Evolutionary conservation across 1,284 basidiomycete genomes (phyloP).

Genomic region (Erythrobasidium hasegawianum): DNA sequence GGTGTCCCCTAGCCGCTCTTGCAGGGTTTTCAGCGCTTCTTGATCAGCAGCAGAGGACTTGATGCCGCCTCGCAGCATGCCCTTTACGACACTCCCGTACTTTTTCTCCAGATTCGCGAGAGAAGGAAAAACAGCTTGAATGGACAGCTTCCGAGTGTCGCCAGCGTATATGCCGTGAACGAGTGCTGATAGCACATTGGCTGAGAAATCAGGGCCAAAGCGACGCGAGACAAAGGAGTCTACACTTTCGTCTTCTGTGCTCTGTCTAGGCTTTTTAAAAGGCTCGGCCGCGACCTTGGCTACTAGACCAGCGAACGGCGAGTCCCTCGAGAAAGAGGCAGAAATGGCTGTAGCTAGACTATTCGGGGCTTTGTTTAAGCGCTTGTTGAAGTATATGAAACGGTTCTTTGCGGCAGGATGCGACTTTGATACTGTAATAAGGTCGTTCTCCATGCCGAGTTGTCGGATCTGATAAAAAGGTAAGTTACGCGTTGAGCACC

Average conservation of each 20-base stretch:
- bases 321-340: slow-evolving; percentile 39
- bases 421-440: slow-evolving; percentile 63
- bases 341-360: slow-evolving; percentile 52
- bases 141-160: slow-evolving; percentile 69
- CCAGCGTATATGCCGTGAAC: slow-evolving; percentile 92
- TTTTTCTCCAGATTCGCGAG: slow-evolving; percentile 64
- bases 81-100: slow-evolving; percentile 64
- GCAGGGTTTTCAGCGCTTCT: slow-evolving; percentile 51
- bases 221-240: slow-evolving; percentile 72
- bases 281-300: slow-evolving; percentile 14
- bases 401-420: slow-evolving; percentile 69
- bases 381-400: slow-evolving; percentile 64
- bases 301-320: slow-evolving; percentile 42
- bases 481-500: not conserved
- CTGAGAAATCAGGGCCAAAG: slow-evolving; percentile 69
- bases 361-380: slow-evolving; percentile 55
- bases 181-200: slow-evolving; percentile 72
- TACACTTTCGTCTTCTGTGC: slow-evolving; percentile 67
- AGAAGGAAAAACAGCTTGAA: slow-evolving; percentile 69
- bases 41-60: slow-evolving; percentile 35
- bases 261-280: not conserved
- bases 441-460: slow-evolving; percentile 58
- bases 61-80: slow-evolving; percentile 53
- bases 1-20: slow-evolving; percentile 51
- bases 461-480: slow-evolving; percentile 63